Evolutionary conservation across 169 alveolate genomes (phyloP), one percentile per base, ranked within the genome.

Genomic region (Plasmodium coatneyi): DNA sequence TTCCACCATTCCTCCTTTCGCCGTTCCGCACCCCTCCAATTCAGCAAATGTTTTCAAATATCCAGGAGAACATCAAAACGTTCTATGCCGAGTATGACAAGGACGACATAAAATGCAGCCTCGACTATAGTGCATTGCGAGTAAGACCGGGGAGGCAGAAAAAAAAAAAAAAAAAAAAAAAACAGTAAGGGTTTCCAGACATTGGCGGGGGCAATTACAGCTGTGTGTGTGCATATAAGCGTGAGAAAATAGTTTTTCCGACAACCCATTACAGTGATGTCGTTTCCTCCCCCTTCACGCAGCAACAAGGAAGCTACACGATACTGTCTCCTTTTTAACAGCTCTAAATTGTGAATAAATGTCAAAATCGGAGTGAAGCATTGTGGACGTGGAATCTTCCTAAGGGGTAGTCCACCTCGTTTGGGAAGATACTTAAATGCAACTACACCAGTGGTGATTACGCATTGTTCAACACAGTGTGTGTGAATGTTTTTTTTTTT

Each of bases 1-100:
- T 39, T 19, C 3, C 71, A 32, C 43, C 70, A 82, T 43, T 56
- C n/a, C 28, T 12, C 66, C n/a, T 0, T 32, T 80, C 19, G 7
- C 39, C 19, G 16, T 52, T 49, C 39, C 70, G 4, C n/a, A 54
- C 71, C 71, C 19, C 34, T 66, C 72, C 46, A 9, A 30, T 36
- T 14, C 25, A 83, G 92, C 92, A 83, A 83, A 83, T 83, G 92
- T 83, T 83, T 71, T 83, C 92, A 39, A 71, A 83, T 34, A 83
- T 83, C 19, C 82, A 83, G 41, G 92, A 83, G 49, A 83, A 83
- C 72, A 22, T 83, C 52, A 83, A 83, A 71, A 83, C 28, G 56
- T 83, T 83, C 49, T 83, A 70, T 22, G 39, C 22, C 19, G 92
- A 83, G 39, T 83, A 83, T 70, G 92, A 83, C 43, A 81, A 28